Evolutionary conservation across 1,284 basidiomycete species (phyloP), one percentile per base, ranked within the genome.

Genomic region (Cyathus pygmaeus): DNA sequence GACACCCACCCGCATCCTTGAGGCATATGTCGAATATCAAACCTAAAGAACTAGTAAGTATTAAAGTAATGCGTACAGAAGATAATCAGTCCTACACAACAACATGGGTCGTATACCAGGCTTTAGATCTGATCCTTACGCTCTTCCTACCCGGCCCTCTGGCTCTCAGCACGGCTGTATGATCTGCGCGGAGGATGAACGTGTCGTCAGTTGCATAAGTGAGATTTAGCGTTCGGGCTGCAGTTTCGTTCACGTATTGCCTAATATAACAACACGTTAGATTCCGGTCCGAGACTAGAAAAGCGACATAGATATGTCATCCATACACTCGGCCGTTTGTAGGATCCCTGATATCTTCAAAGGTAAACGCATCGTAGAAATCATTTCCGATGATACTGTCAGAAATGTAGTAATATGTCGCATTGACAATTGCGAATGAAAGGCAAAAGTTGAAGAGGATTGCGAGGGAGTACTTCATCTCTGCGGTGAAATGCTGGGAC

Each of bases 311-410:
- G n/a, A 47, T n/a, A 26, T 19, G 23, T 15, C 52, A 24, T 17
- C 76, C 79, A 57, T 73, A 84, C 79, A 85, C 84, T 42, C 83
- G 76, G 23, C 85, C 85, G 39, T 79, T 44, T 4, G 84, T 85
- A 4, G 83, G 85, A 67, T 86, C 85, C 0, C 74, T 19, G 39
- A 83, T 81, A 30, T 78, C 79, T 59, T 85, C 71, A 59, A 83
- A 84, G 50, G 71, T 69, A 71, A 87, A 87, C 21, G 73, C 62
- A 30, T 60, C 63, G 61, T 81, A 79, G 61, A 87, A 87, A 4
- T 57, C 72, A 1, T 73, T 63, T 7, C 85, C 85, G n/a, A 81
- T 67, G 56, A 85, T 75, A 26, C 60, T 74, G 36, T 84, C 79
- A 3, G 69, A 64, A 53, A 79, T 62, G 57, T 63, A 63, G 61